These are phyloP conservation scores for Hippophae tibetana DNA, from an alignment of 306 rosid species.

Conservation along the genomic window DNA sequence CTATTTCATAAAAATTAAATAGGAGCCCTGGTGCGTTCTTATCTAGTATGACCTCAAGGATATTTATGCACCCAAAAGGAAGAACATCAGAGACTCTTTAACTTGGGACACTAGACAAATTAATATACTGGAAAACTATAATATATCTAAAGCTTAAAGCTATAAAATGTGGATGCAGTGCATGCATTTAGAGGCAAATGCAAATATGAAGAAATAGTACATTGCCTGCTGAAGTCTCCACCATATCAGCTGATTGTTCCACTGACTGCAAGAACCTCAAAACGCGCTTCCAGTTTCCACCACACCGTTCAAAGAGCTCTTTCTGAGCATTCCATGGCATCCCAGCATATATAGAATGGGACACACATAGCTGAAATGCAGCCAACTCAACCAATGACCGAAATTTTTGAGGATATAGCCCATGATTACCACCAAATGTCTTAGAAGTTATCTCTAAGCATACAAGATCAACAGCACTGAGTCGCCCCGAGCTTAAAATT, in stretches of 20 bases:
- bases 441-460: conserved; percentile 75
- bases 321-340: conserved; percentile 43
- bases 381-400: conserved; percentile 70
- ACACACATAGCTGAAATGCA: conserved; percentile 57
- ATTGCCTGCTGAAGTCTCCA: conserved; percentile 90
- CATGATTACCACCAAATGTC: conserved; percentile 40
- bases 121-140: too few relatives aligned
- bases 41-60: too few relatives aligned
- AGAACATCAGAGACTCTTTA: too few relatives aligned
- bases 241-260: conserved; percentile 58
- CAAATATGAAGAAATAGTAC: conserved; percentile 48
- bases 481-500: conserved; percentile 59
- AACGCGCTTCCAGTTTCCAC: conserved; percentile 75
- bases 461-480: conserved; percentile 61
- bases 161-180: background rate
- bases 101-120: too few relatives aligned
- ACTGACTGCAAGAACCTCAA: conserved; percentile 80
- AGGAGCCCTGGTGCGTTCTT: too few relatives aligned
- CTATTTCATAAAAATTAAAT: too few relatives aligned
- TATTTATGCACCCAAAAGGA: too few relatives aligned
- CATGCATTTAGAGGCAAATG: conserved; percentile 5
- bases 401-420: conserved; percentile 41
- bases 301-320: conserved; percentile 63
- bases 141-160: too few relatives aligned
- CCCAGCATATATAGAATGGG: conserved; percentile 39